Evolutionary conservation across 371 early-diverging fungal genomes (phyloP).

Genomic region (Caulochytrium protostelioides): DNA sequence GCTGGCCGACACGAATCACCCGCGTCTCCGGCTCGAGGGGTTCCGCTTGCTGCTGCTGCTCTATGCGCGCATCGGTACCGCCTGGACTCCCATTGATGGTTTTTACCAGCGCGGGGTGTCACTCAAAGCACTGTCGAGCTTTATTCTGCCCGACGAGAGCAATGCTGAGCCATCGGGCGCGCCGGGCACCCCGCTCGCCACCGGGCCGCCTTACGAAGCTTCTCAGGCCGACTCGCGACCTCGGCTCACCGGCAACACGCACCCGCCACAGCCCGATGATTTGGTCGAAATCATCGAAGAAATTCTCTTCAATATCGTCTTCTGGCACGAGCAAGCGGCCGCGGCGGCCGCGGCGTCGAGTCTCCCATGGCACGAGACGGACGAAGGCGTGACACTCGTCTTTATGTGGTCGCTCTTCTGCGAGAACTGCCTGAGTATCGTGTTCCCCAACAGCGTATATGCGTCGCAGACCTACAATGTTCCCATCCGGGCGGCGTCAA

Average conservation of each 20-base stretch:
- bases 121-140: conserved; percentile 5
- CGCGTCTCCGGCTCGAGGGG: conserved; percentile 43
- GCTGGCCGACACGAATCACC: conserved; percentile 36
- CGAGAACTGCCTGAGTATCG: conserved; percentile 38
- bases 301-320: conserved; percentile 8
- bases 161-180: too few relatives aligned
- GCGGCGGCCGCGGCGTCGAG: neutral
- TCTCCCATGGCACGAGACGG: neutral
- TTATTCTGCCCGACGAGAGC: conserved; percentile 15
- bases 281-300: conserved; percentile 17
- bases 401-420: conserved; percentile 45
- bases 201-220: conserved; percentile 1
- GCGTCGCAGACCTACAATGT: conserved; percentile 19
- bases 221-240: neutral
- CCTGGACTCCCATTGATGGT: neutral
- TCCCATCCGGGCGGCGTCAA: neutral
- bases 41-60: conserved; percentile 50
- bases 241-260: neutral
- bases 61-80: conserved; percentile 21
- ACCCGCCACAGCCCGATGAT: conserved; percentile 4
- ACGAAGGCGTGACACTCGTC: conserved; percentile 30
- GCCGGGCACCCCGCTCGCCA: neutral
- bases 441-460: conserved; percentile 36
- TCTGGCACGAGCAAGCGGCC: neutral
- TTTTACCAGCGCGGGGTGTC: conserved; percentile 3